phyloP scores from a whole-genome alignment of 2,329 filamentous ascomycete species.

The Phoma sp. region DNA sequence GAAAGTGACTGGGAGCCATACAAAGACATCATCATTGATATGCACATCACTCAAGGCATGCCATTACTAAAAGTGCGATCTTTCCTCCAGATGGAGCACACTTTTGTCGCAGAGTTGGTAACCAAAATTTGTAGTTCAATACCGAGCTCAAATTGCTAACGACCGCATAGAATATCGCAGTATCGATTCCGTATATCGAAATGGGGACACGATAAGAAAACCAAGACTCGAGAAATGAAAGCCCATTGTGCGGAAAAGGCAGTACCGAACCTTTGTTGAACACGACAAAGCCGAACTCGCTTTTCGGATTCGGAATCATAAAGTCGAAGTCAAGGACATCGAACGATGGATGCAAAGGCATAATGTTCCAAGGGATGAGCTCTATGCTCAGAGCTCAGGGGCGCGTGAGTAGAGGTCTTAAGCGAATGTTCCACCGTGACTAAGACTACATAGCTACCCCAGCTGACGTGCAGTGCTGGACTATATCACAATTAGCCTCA shows the following conservation, averaged over 20 bases:
- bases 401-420: too few relatives aligned
- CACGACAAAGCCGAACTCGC: constrained; percentile 10
- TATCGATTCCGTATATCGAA: constrained; percentile 26
- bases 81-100: constrained; percentile 16
- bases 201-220: constrained; percentile 30
- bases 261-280: constrained; percentile 28
- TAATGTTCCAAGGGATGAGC: constrained; percentile 1
- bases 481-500: too few relatives aligned
- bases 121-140: background rate
- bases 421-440: too few relatives aligned
- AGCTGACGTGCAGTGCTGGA: too few relatives aligned
- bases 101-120: constrained; percentile 27
- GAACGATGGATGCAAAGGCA: constrained; percentile 30
- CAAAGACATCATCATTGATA: constrained; percentile 20
- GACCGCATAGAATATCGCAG: constrained; percentile 19
- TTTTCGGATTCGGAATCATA: constrained; percentile 20
- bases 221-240: constrained; percentile 27
- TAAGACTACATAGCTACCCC: too few relatives aligned
- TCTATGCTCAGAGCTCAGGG: too few relatives aligned
- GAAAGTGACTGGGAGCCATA: constrained; percentile 27
- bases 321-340: constrained; percentile 27
- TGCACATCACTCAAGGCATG: constrained; percentile 17
- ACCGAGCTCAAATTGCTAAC: background rate
- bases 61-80: constrained; percentile 16
- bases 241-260: constrained; percentile 30